These are phyloP conservation scores for Logfia minima DNA, from an alignment of 129 eudicot species.

Conservation along the genomic window DNA sequence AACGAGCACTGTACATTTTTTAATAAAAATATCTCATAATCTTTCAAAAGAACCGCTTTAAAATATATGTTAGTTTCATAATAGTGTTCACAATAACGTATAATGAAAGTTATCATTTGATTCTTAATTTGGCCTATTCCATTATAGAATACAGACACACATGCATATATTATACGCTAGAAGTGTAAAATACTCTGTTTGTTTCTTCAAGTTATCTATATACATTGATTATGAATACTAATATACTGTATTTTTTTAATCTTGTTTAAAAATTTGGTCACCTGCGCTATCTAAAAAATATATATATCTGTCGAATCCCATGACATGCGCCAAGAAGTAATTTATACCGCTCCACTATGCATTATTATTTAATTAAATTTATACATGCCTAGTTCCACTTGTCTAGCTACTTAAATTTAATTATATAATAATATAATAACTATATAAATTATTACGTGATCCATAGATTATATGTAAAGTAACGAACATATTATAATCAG, in stretches of 20 bases:
- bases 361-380: constrained; percentile 2
- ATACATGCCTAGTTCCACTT: constrained; percentile 33
- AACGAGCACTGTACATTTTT: background rate
- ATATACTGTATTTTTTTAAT: background rate
- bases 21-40: background rate
- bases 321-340: constrained; percentile 21
- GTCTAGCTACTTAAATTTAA: constrained; percentile 14
- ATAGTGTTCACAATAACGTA: background rate
- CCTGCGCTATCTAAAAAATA: background rate
- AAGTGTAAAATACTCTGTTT: no score
- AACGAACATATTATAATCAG: no score
- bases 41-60: constrained; percentile 19
- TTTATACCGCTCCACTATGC: constrained; percentile 16
- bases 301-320: constrained; percentile 28
- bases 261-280: background rate
- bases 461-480: background rate
- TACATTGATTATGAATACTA: no score
- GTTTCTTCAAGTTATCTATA: no score
- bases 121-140: no score
- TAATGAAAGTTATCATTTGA: background rate
- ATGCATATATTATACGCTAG: background rate
- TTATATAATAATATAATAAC: background rate
- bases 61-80: background rate
- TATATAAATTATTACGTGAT: background rate
- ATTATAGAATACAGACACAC: no score